Evolutionary conservation across 768 basidiomycete species (phyloP).

Genomic region (Amanita brunnescens): DNA sequence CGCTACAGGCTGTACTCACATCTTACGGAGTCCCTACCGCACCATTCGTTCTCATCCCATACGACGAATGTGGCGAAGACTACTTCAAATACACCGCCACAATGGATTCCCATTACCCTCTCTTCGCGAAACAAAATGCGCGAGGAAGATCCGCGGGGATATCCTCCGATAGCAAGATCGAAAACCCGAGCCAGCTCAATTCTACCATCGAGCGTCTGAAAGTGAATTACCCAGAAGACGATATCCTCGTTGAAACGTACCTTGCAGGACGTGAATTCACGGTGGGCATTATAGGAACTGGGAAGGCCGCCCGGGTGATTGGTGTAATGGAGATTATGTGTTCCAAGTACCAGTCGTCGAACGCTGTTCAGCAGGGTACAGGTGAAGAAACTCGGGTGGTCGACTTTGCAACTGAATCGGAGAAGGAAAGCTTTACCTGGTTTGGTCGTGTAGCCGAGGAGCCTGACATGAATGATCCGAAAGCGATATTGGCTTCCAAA

Average conservation of each 20-base stretch:
- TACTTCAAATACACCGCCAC: too few species aligned
- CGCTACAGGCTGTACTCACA: conserved; percentile 16
- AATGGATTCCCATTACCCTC: conserved; percentile 10
- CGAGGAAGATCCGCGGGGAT: conserved; percentile 17
- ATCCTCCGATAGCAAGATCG: conserved; percentile 13
- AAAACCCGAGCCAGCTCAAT: too few species aligned
- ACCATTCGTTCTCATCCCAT: conserved; percentile 15
- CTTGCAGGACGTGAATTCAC: conserved; percentile 19
- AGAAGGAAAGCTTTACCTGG: background rate
- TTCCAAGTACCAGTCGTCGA: too few species aligned
- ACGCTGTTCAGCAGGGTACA: too few species aligned
- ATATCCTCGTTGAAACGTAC: too few species aligned
- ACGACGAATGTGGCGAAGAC: background rate
- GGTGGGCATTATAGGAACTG: too few species aligned
- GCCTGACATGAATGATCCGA: background rate
- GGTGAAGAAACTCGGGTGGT: too few species aligned
- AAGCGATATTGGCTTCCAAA: conserved; percentile 13
- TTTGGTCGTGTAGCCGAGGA: background rate
- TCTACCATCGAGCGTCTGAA: background rate
- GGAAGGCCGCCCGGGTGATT: too few species aligned
- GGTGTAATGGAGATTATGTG: conserved; percentile 6
- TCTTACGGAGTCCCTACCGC: conserved; percentile 16
- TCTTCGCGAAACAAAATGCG: conserved; percentile 18
- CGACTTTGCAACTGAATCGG: background rate
- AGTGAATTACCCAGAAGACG: background rate